phyloP scores from a whole-genome alignment of 2,329 filamentous ascomycete species.

The Trichoderma sp. region DNA sequence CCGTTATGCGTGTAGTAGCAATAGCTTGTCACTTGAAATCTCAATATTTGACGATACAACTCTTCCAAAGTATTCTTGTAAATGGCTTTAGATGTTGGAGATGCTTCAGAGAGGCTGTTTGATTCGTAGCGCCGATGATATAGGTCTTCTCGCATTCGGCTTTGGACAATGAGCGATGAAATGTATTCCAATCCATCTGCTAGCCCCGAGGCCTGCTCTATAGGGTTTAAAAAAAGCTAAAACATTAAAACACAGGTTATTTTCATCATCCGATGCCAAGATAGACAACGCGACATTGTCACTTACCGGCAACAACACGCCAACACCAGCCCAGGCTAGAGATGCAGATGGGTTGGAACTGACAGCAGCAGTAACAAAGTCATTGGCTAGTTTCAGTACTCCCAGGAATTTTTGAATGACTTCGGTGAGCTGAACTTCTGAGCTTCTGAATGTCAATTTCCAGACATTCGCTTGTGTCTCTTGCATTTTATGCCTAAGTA shows the following conservation, averaged over 20 bases:
- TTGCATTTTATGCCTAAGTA: not conserved
- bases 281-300: no score
- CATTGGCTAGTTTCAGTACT: not conserved
- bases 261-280: no score
- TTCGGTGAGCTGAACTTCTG: not conserved
- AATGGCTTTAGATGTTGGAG: not conserved
- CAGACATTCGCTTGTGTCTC: not conserved
- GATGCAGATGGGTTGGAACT: not conserved
- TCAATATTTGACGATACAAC: constrained; percentile 2
- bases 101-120: no score
- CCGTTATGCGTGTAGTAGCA: constrained; percentile 1
- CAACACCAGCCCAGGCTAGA: not conserved
- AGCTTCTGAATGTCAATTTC: not conserved
- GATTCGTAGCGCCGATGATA: not conserved
- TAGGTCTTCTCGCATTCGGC: constrained; percentile 11
- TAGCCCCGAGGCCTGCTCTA: not conserved
- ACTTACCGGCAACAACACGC: not conserved
- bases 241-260: not conserved
- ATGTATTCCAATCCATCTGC: constrained; percentile 7
- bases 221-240: not conserved
- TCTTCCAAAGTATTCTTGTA: not conserved
- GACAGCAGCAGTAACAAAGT: not conserved
- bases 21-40: not conserved
- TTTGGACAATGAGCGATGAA: constrained; percentile 3
- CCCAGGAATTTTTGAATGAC: not conserved